phyloP scores from a whole-genome alignment of 75 land plant genomes.

The Cupressus sempervirens region DNA sequence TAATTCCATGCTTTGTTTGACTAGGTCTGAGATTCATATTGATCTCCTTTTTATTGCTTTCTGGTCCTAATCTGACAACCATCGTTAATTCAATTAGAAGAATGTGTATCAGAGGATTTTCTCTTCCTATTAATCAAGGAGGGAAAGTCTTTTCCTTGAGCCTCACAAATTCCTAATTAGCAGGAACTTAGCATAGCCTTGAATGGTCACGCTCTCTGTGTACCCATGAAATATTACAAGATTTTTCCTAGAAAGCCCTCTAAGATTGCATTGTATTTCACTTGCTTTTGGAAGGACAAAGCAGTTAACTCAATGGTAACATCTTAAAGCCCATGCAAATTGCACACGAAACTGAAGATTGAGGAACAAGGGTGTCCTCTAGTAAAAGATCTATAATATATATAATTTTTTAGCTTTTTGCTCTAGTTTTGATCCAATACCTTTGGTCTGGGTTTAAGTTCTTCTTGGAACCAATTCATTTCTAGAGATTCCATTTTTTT shows the following conservation, averaged over 20 bases:
- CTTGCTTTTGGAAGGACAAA: neutral
- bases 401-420: neutral
- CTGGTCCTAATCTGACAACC: neutral
- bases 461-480: neutral
- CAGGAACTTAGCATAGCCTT: neutral
- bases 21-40: neutral
- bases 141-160: neutral
- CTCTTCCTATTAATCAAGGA: neutral
- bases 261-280: neutral
- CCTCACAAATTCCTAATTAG: neutral
- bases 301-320: neutral
- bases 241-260: neutral
- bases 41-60: neutral
- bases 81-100: neutral
- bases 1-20: neutral
- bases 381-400: neutral
- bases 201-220: neutral
- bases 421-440: neutral
- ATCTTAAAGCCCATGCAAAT: neutral
- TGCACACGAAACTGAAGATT: neutral
- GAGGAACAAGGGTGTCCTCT: neutral
- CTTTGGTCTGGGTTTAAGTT: constrained; percentile 1
- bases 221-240: neutral
- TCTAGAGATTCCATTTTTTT: neutral
- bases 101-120: neutral